phyloP scores from a whole-genome alignment of 768 basidiomycete genomes.

The Suillus subalutaceus region DNA sequence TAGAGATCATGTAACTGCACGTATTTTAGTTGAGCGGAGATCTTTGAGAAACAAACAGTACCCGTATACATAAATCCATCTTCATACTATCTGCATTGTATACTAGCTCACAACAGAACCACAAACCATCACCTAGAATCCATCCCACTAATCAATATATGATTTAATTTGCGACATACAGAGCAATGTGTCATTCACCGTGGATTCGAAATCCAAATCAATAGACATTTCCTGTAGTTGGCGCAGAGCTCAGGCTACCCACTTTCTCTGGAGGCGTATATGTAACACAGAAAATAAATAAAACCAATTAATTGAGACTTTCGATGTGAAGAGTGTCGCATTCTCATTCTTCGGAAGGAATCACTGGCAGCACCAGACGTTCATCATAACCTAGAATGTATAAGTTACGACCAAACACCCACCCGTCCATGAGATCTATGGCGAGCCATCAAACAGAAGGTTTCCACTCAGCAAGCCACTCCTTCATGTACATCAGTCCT shows the following conservation, averaged over 20 bases:
- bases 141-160: not conserved
- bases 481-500: slow-evolving; percentile 53
- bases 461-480: slow-evolving; percentile 56
- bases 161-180: not conserved
- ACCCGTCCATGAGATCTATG: not conserved
- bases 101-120: not conserved
- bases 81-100: not conserved
- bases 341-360: no score
- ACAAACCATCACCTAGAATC: not conserved
- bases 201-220: not conserved
- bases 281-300: not conserved
- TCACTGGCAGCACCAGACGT: not conserved
- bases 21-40: not conserved
- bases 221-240: not conserved
- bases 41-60: not conserved
- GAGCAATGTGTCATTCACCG: not conserved
- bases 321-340: no score
- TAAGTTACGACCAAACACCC: not conserved
- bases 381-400: not conserved
- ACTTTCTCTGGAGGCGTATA: not conserved
- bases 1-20: not conserved
- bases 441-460: not conserved
- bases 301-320: no score
- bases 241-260: not conserved
- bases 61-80: not conserved